Evolutionary conservation across 1,284 basidiomycete genomes (phyloP).

Genomic region (Abortiporus biennis): DNA sequence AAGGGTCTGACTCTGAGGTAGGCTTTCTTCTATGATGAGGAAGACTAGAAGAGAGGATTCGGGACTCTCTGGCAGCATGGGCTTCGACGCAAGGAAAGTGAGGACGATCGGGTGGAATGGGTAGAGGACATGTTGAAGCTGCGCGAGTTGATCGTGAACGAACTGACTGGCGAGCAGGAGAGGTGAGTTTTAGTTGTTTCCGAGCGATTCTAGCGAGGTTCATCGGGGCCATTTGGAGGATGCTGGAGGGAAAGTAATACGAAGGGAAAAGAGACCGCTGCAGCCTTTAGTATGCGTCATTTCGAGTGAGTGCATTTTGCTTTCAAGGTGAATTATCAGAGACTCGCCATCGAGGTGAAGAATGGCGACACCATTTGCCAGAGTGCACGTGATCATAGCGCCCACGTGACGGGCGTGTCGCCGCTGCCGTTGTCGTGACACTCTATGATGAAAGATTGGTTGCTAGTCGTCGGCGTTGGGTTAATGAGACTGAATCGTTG

Average conservation of each 20-base stretch:
- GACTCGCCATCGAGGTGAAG: no score
- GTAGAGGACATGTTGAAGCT: constrained; percentile 21
- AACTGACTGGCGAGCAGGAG: constrained; percentile 7
- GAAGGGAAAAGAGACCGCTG: not conserved
- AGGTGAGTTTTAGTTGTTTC: constrained; percentile 15
- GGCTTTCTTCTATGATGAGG: constrained; percentile 10
- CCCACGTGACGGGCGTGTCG: no score
- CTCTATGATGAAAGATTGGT: no score
- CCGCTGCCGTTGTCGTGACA: no score
- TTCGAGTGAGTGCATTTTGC: not conserved
- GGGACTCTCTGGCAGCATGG: constrained; percentile 58
- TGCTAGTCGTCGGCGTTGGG: no score
- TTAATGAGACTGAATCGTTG: no score
- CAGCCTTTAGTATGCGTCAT: not conserved
- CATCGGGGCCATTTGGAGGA: constrained; percentile 10
- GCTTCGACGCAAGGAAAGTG: constrained; percentile 75
- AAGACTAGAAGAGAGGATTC: constrained; percentile 27
- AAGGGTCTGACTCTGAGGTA: no score
- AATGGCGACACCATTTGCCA: no score
- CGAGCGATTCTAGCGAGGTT: constrained; percentile 13
- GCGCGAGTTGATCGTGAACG: constrained; percentile 17
- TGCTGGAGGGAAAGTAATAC: not conserved
- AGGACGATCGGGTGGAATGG: constrained; percentile 27
- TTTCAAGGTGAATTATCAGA: not conserved
- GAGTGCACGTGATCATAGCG: no score